phyloP scores from a whole-genome alignment of 2,329 filamentous ascomycete genomes.

The Cladosporium sp. region DNA sequence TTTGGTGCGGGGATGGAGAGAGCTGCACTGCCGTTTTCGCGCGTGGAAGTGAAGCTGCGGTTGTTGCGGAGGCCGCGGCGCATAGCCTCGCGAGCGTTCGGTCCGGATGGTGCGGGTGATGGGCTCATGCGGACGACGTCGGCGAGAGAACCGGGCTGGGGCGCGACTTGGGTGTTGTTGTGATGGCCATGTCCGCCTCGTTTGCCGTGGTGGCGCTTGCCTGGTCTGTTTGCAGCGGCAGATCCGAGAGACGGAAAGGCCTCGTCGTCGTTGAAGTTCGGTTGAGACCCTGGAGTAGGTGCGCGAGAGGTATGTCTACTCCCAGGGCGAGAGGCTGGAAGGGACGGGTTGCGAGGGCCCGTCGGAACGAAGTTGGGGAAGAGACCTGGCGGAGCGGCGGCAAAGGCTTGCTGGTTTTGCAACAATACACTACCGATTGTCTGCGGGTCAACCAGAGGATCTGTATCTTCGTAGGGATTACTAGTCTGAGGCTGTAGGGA shows the following conservation, averaged over 20 bases:
- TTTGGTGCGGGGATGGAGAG: slow-evolving; percentile 83
- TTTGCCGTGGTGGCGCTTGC: slow-evolving; percentile 92
- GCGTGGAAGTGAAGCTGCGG: slow-evolving; percentile 58
- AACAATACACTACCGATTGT: slow-evolving; percentile 41
- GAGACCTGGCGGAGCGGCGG: slow-evolving; percentile 59
- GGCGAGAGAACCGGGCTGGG: slow-evolving; percentile 75
- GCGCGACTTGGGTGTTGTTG: slow-evolving; percentile 64
- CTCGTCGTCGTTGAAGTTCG: slow-evolving; percentile 79
- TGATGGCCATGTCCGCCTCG: slow-evolving; percentile 69
- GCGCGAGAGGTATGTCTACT: slow-evolving; percentile 73
- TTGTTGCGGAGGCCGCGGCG: slow-evolving; percentile 55
- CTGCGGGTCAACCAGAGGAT: slow-evolving; percentile 32
- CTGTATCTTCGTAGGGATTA: slow-evolving; percentile 39
- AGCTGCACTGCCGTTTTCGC: slow-evolving; percentile 75
- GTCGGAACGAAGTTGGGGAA: slow-evolving; percentile 55
- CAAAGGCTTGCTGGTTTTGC: slow-evolving; percentile 36
- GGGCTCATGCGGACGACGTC: slow-evolving; percentile 96
- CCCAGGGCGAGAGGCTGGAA: slow-evolving; percentile 74
- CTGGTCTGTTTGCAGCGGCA: slow-evolving; percentile 64
- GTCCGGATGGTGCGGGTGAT: slow-evolving; percentile 54
- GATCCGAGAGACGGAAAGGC: slow-evolving; percentile 89
- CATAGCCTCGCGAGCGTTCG: slow-evolving; percentile 48
- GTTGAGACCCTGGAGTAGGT: slow-evolving; percentile 60
- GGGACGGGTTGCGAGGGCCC: slow-evolving; percentile 45
- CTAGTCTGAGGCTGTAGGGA: slow-evolving; percentile 54